Percentiles rank a stretch among this genome's conserved stretches.
Evolutionary conservation across 208 protist genomes (phyloP).

Genomic region (Leishmania arabica): DNA sequence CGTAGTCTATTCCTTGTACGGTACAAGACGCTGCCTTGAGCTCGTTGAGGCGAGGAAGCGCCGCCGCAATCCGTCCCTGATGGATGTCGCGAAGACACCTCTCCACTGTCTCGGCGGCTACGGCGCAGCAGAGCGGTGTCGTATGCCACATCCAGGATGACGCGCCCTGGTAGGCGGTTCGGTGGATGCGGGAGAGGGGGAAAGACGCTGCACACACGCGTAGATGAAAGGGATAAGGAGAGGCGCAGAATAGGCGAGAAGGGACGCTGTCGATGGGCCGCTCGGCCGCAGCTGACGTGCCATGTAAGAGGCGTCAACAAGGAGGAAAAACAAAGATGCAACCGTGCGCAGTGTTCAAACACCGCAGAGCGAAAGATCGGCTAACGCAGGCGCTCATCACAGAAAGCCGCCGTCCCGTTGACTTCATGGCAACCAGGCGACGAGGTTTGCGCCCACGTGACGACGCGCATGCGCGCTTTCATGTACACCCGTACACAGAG

Average conservation of each 20-base stretch:
- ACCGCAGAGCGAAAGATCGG: neutral
- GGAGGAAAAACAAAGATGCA: neutral
- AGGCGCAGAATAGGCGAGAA: neutral
- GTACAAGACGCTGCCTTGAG: conserved; percentile 33
- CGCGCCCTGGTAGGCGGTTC: no score
- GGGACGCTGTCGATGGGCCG: neutral
- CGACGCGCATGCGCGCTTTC: neutral
- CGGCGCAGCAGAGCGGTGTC: neutral
- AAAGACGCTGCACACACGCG: neutral
- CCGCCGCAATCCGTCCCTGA: conserved; percentile 11
- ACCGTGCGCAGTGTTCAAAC: neutral
- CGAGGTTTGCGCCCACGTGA: neutral
- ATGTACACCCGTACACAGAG: neutral
- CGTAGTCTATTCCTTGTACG: conserved; percentile 60
- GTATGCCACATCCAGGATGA: conserved; percentile 3
- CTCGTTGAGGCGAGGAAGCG: conserved; percentile 47
- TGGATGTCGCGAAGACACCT: conserved; percentile 25
- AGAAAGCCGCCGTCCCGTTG: neutral
- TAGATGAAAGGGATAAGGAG: neutral
- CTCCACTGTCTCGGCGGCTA: conserved; percentile 15
- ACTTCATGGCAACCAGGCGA: neutral
- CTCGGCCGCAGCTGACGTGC: neutral
- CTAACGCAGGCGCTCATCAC: neutral
- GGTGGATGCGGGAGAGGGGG: neutral
- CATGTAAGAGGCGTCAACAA: neutral